Conservation (phyloP, 495 filamentous ascomycete species). For the Penicilliopsis zonata region DNA sequence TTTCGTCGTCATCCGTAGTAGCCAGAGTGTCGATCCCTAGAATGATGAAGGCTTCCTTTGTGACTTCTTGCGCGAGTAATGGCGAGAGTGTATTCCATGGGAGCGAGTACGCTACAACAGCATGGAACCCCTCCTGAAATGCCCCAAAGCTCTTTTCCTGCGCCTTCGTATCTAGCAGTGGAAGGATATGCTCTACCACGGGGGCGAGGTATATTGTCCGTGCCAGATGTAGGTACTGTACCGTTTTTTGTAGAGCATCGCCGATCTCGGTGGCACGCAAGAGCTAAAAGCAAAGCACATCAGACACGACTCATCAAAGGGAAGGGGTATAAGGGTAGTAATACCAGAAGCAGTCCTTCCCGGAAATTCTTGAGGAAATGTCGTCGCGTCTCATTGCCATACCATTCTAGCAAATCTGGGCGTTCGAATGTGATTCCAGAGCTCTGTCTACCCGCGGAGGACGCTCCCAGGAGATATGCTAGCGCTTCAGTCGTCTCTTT, state of each 20-base stretch:
- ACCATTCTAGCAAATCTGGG: conserved; percentile 35
- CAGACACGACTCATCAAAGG: not conserved
- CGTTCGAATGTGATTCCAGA: conserved; percentile 4
- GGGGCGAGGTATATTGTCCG: conserved; percentile 36
- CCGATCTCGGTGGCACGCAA: conserved; percentile 12
- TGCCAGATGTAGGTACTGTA: conserved; percentile 29
- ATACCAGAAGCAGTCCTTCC: conserved; percentile 24
- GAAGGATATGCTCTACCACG: conserved; percentile 26
- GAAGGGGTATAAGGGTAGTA: not conserved
- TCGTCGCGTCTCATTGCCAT: conserved; percentile 37
- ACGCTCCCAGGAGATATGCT: conserved; percentile 25
- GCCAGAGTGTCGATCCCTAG: conserved; percentile 38
- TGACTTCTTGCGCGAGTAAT: conserved; percentile 41
- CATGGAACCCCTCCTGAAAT: conserved; percentile 49
- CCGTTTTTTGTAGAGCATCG: conserved; percentile 23
- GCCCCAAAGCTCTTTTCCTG: conserved; percentile 29
- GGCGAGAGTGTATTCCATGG: conserved; percentile 36
- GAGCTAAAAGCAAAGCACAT: conserved; percentile 11
- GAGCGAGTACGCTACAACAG: conserved; percentile 53
- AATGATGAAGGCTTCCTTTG: conserved; percentile 38
- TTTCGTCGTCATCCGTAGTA: conserved; percentile 9
- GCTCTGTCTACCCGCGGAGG: conserved; percentile 7
- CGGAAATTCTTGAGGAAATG: conserved; percentile 38
- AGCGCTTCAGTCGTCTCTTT: conserved; percentile 23
- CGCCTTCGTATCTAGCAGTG: conserved; percentile 13